Conservation (phyloP, 139 green algal species). For the Picochlorum costavermella region DNA sequence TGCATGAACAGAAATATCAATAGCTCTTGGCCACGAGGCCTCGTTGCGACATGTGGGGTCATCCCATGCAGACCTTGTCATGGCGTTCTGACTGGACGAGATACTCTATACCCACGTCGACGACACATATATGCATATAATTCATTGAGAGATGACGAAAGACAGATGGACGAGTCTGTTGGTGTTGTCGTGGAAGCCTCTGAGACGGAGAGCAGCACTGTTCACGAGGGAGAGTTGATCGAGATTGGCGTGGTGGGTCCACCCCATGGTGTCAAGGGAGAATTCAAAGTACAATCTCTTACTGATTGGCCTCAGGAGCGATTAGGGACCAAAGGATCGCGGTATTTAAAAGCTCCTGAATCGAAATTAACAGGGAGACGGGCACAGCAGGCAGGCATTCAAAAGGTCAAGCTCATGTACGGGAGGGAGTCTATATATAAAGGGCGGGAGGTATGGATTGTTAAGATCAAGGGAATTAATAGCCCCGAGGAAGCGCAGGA, state of each 20-base stretch:
- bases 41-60: no score
- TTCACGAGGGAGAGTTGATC: constrained; percentile 20
- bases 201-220: background rate
- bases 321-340: constrained; percentile 21
- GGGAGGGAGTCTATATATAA: constrained; percentile 26
- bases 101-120: no score
- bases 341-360: constrained; percentile 21
- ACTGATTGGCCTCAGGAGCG: constrained; percentile 46
- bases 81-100: no score
- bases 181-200: background rate
- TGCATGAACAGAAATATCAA: no score
- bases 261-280: constrained; percentile 40
- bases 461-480: constrained; percentile 36
- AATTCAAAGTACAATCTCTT: constrained; percentile 40
- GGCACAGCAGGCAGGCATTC: background rate
- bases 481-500: constrained; percentile 22
- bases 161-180: no score
- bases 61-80: no score
- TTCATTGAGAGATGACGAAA: no score
- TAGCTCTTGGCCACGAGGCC: no score
- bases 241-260: constrained; percentile 33
- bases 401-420: constrained; percentile 19
- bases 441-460: constrained; percentile 33
- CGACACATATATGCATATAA: no score
- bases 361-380: constrained; percentile 15